Evolutionary conservation across 1,284 basidiomycete genomes (phyloP).

Genomic region (Anthracocystis panici-leucophaei): DNA sequence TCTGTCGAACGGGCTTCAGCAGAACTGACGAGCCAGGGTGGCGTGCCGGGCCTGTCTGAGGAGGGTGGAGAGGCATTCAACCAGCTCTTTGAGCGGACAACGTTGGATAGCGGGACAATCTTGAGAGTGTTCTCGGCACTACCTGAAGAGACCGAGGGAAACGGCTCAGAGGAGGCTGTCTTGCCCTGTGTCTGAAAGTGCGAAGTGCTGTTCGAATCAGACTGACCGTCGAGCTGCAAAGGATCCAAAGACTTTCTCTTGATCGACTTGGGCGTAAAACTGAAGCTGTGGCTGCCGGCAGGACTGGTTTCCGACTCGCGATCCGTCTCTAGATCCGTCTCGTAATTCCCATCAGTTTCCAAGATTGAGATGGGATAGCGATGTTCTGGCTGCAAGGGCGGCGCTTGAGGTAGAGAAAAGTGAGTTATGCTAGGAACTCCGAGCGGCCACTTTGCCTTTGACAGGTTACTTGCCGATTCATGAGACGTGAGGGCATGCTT

Average conservation of each 20-base stretch:
- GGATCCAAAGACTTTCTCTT: slow-evolving; percentile 2
- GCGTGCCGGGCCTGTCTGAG: neutral
- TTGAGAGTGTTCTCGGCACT: slow-evolving; percentile 3
- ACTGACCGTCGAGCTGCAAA: neutral
- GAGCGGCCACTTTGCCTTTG: slow-evolving; percentile 3
- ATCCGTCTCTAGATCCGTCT: slow-evolving; percentile 23
- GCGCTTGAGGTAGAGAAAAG: slow-evolving; percentile 29
- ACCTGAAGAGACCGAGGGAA: neutral
- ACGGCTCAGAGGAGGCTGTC: neutral
- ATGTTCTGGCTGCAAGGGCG: slow-evolving; percentile 34
- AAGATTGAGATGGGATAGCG: slow-evolving; percentile 27
- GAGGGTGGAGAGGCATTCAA: slow-evolving; percentile 15
- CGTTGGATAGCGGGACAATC: slow-evolving; percentile 18
- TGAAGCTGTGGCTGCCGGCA: slow-evolving; percentile 4
- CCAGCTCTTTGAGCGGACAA: slow-evolving; percentile 25
- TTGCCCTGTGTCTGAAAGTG: neutral
- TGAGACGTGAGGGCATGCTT: neutral
- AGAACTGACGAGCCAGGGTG: neutral
- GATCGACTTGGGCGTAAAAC: neutral
- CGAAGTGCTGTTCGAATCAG: neutral
- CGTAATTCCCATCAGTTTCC: slow-evolving; percentile 15
- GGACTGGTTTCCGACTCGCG: slow-evolving; percentile 26
- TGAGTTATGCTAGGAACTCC: slow-evolving; percentile 8
- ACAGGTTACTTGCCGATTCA: neutral
- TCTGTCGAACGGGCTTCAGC: neutral